Evolutionary conservation across 2,329 filamentous ascomycete genomes (phyloP), one percentile per base, ranked within the genome.

Genomic region (Cucurbitaria berberidis): DNA sequence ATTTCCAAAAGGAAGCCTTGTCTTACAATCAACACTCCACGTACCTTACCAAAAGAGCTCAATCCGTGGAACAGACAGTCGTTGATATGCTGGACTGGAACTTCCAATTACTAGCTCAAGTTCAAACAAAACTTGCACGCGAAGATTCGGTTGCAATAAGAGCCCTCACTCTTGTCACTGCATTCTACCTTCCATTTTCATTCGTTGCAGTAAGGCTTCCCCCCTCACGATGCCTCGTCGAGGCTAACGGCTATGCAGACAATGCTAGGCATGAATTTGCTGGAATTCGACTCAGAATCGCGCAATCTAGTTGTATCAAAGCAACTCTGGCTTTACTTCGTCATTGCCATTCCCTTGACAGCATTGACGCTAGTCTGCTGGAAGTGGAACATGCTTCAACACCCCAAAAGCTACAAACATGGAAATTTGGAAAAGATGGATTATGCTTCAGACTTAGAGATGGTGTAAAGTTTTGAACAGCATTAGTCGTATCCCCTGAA

Each of bases 251-350:
- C 30, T 34, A n/a, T n/a, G 13, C 16, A 53, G 50, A 48, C 50
- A 1, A 45, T 48, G 38, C 39, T 53, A 21, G 50, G 50, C 13
- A 53, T 53, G 45, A 53, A 53, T 34, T 40, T 53, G 5, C 30
- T 53, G 3, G 30, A 48, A 5, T 48, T 53, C 39, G 43, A 53
- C 22, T 22, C 50, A 11, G 26, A 26, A 2, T 38, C 50, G 8
- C 50, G 34, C 30, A 30, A 53, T 9, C 44, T 53, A 7, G 8
- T 53, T 3, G 30, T 53, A 13, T 53, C 45, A 5, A 48, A 36
- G 6, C 50, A 53, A 19, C 22, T 48, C 6, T 53, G 45, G 50
- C 22, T 53, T 1, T 48, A 53, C 34, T 53, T 53, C 18, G 22
- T 47, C 1, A 40, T 48, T 6, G 43, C 50, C 10, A 21, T 53